Conservation (phyloP, 2,329 filamentous ascomycete species). For the Trichoderma gracile region DNA sequence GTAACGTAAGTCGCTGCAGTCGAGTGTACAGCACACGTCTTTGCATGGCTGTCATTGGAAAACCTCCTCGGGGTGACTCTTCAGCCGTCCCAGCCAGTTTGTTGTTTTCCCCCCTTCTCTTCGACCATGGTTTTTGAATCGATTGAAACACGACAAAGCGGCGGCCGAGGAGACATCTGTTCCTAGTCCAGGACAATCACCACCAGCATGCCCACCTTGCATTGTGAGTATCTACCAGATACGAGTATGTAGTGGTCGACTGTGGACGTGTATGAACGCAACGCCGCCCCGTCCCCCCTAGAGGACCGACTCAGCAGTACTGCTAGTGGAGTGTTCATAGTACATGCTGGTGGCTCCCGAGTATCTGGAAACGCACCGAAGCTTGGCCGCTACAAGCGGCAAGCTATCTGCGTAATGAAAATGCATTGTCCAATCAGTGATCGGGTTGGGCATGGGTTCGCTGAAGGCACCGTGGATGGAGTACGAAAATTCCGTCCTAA, state of each 20-base stretch:
- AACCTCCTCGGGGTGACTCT: not conserved
- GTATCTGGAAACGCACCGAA: constrained; percentile 38
- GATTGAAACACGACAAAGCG: too few species aligned
- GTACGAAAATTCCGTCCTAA: constrained; percentile 26
- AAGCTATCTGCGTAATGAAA: constrained; percentile 29
- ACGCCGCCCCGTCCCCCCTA: not conserved
- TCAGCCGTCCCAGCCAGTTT: too few species aligned
- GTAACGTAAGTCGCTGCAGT: not conserved
- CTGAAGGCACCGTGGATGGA: not conserved
- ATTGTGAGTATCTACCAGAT: constrained; percentile 29
- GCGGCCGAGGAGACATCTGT: not conserved
- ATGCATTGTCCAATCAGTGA: constrained; percentile 32
- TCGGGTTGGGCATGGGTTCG: constrained; percentile 17
- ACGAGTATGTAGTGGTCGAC: constrained; percentile 14
- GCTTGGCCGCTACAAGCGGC: constrained; percentile 32
- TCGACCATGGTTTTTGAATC: not conserved
- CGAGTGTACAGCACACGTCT: not conserved
- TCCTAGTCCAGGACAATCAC: not conserved
- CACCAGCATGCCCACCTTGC: constrained; percentile 28
- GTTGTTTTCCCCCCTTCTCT: not conserved
- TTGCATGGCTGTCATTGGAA: not conserved
- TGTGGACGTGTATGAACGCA: too few species aligned
- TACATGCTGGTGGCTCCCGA: constrained; percentile 37
- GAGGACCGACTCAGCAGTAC: not conserved
- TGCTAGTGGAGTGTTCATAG: constrained; percentile 33